Base-by-base conservation (phyloP, 1,284 basidiomycete species). In the Tilletia caries region DNA sequence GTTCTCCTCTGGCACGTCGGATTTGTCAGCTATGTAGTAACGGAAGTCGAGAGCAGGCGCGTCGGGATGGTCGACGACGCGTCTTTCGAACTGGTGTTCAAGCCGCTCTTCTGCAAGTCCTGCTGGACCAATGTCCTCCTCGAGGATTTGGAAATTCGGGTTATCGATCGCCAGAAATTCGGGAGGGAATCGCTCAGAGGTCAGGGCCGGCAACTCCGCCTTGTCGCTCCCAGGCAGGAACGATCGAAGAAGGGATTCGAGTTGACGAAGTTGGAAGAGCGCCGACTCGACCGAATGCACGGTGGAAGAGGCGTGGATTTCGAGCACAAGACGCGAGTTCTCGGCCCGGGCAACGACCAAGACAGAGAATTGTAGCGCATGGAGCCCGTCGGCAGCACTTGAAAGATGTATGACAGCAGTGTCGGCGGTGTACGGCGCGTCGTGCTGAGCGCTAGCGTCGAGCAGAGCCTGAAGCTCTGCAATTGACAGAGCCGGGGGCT, bases 11-110 rank as follows among this genome's bases (percentile, higher is more conserved):
- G 37, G 8, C 0, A 4, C 2, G 15, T 44, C 34, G 66, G 67
- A 13, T n/a, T 46, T 32, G 32, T 77, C 71, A 13, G 67, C 27
- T 50, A 79, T 68, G 27, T 76, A 70, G 54, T 68, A 77, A 64
- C 79, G 74, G 44, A 78, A 82, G 52, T 75, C 76, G 64, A 82
- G 78, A 0, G 79, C 79, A 1, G 74, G 48, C 1, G 70, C 68
- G 27, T 75, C 66, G 1, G 80, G 80, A 1, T 65, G 66, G 13
- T 46, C 62, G 0, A 64, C 27, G 23, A 75, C 78, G 66, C 72
- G 76, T 64, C 78, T 71, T 50, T 76, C 71, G 43, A 79, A 77
- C 65, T 75, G 73, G 54, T 75, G 68, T 25, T 76, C 71, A 60
- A 76, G 70, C 27, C 71, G 73, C 68, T 82, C 80, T 46, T 66